Evolutionary conservation across 2,329 filamentous ascomycete species (phyloP).

Genomic region (Pseudogymnoascus pannorum): DNA sequence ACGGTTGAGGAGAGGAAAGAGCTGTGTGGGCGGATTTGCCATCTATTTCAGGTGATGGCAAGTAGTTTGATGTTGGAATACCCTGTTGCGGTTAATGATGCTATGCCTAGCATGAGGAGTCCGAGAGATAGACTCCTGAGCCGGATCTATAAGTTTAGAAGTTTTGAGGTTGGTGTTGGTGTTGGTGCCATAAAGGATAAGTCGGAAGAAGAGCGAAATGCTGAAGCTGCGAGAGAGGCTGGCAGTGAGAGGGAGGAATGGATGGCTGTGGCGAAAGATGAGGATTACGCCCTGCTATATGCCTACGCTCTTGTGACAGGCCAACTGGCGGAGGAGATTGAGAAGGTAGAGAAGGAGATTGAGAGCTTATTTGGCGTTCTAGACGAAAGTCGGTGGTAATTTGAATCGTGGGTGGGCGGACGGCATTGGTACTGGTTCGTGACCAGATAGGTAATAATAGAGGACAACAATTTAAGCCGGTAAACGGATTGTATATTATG

Average conservation of each 20-base stretch:
- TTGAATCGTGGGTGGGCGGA: not conserved
- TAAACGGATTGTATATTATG: not conserved
- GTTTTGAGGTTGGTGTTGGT: slow-evolving; percentile 36
- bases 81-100: slow-evolving; percentile 66
- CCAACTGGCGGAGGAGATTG: slow-evolving; percentile 58
- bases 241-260: not conserved
- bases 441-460: slow-evolving; percentile 3
- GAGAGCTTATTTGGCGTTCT: slow-evolving; percentile 57
- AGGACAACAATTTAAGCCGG: not conserved
- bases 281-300: slow-evolving; percentile 86
- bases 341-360: slow-evolving; percentile 52
- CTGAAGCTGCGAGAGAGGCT: not conserved
- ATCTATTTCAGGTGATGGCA: slow-evolving; percentile 78
- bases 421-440: not conserved
- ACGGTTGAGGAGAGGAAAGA: slow-evolving; percentile 73
- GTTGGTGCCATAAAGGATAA: slow-evolving; percentile 23
- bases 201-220: slow-evolving; percentile 14
- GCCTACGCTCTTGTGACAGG: slow-evolving; percentile 72
- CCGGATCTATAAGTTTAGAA: slow-evolving; percentile 80
- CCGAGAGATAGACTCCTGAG: slow-evolving; percentile 76
- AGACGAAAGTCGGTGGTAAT: slow-evolving; percentile 49
- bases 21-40: slow-evolving; percentile 82
- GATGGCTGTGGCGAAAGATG: slow-evolving; percentile 47
- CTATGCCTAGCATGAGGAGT: slow-evolving; percentile 73
- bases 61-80: slow-evolving; percentile 93